Percentiles rank a stretch among this genome's conserved stretches.
phyloP scores from a whole-genome alignment of 768 basidiomycete species.

The Serendipita sp. region DNA sequence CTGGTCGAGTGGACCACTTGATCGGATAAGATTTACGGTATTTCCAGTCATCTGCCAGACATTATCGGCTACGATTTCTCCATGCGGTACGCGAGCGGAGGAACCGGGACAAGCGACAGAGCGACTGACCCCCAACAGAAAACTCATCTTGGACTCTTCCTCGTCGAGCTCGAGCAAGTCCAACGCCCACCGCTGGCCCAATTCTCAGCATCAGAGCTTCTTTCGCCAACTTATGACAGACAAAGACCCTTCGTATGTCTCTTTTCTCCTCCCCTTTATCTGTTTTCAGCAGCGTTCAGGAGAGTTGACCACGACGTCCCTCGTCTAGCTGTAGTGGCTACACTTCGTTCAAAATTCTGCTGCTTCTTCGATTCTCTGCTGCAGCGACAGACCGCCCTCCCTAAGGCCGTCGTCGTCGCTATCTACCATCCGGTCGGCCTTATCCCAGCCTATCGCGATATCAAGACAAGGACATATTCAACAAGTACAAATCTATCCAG shows the following conservation, averaged over 20 bases:
- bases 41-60: too few species aligned
- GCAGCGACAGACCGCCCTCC: conserved; percentile 65
- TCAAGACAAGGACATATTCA: conserved; percentile 8
- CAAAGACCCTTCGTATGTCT: neutral
- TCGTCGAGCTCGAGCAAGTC: neutral
- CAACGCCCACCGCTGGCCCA: neutral
- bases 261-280: neutral
- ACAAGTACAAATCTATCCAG: conserved; percentile 11
- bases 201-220: neutral
- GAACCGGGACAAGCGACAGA: neutral
- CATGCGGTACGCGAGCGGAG: neutral
- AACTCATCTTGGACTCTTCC: neutral
- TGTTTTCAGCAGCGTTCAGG: neutral
- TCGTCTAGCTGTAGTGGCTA: conserved; percentile 8
- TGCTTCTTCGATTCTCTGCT: conserved; percentile 22
- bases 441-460: conserved; percentile 6
- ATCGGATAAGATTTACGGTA: too few species aligned
- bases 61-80: neutral
- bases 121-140: neutral
- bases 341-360: conserved; percentile 5
- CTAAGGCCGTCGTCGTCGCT: conserved; percentile 28
- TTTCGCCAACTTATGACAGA: conserved; percentile 2
- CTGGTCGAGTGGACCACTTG: too few species aligned
- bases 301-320: conserved; percentile 5
- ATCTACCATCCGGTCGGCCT: conserved; percentile 8